These are phyloP conservation scores for Farysia itapuensis DNA, from an alignment of 1,284 basidiomycete species.

Conservation along the genomic window DNA sequence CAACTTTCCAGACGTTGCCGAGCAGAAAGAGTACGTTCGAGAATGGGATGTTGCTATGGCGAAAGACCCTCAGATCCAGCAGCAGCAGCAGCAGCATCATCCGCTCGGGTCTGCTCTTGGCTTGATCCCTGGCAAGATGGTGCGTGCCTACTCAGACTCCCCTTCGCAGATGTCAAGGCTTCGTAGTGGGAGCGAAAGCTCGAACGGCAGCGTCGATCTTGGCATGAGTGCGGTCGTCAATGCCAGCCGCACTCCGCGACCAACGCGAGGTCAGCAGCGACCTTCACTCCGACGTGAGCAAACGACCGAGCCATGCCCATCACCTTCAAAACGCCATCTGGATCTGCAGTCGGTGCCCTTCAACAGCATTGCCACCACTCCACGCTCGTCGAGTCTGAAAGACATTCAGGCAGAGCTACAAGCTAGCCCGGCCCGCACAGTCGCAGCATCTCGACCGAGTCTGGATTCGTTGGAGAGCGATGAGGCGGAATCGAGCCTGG, in stretches of 20 bases:
- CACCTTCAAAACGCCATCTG: background rate
- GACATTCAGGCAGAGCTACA: constrained; percentile 8
- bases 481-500: constrained; percentile 16
- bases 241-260: background rate
- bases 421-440: background rate
- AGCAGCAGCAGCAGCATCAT: background rate
- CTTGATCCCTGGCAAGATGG: constrained; percentile 21
- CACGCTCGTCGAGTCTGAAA: constrained; percentile 21
- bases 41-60: background rate
- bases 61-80: background rate
- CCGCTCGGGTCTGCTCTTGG: constrained; percentile 10
- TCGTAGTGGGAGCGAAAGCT: constrained; percentile 19
- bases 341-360: background rate
- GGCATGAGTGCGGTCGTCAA: background rate
- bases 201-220: constrained; percentile 4
- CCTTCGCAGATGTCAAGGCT: constrained; percentile 4
- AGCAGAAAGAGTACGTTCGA: background rate
- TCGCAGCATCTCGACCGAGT: background rate
- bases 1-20: background rate
- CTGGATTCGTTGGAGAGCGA: background rate
- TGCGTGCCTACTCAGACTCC: constrained; percentile 20
- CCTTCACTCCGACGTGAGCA: background rate
- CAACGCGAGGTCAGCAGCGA: background rate
- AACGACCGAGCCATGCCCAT: background rate
- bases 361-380: constrained; percentile 4